phyloP scores from a whole-genome alignment of 768 basidiomycete species.

The Mycena epipterygia region DNA sequence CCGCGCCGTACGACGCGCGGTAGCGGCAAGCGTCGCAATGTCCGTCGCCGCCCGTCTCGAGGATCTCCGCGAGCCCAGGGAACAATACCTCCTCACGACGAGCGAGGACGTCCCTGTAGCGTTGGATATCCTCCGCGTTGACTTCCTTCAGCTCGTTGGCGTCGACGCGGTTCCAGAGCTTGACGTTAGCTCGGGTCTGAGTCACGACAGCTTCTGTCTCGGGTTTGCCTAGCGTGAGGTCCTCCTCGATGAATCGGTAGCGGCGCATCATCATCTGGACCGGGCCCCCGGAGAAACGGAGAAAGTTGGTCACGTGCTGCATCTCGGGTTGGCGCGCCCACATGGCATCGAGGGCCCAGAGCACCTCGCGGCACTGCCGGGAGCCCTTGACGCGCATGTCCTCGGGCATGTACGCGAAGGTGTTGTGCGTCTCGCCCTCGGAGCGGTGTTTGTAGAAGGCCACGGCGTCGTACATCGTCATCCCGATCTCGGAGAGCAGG shows the following conservation, averaged over 20 bases:
- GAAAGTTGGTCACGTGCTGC: neutral
- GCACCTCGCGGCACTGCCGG: no score
- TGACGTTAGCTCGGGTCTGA: neutral
- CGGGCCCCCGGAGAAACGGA: neutral
- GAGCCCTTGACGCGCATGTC: neutral
- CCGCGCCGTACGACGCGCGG: no score
- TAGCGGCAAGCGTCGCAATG: no score
- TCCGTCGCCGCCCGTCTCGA: no score
- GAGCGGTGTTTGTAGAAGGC: slow-evolving; percentile 4
- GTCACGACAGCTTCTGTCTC: neutral
- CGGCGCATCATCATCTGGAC: neutral
- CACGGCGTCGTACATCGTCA: no score
- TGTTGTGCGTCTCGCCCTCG: no score
- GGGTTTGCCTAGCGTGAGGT: neutral
- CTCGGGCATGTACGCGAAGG: neutral
- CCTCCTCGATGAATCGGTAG: neutral
- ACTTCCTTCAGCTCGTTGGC: neutral
- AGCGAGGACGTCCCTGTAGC: neutral
- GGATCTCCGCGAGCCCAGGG: neutral
- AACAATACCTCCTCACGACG: neutral
- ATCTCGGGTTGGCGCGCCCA: neutral
- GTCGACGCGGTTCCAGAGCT: slow-evolving; percentile 5
- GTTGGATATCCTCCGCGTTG: neutral
- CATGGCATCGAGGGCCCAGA: neutral
- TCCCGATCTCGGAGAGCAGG: neutral